Conservation (phyloP, 2,329 filamentous ascomycete species). For the Fusarium nodosum region DNA sequence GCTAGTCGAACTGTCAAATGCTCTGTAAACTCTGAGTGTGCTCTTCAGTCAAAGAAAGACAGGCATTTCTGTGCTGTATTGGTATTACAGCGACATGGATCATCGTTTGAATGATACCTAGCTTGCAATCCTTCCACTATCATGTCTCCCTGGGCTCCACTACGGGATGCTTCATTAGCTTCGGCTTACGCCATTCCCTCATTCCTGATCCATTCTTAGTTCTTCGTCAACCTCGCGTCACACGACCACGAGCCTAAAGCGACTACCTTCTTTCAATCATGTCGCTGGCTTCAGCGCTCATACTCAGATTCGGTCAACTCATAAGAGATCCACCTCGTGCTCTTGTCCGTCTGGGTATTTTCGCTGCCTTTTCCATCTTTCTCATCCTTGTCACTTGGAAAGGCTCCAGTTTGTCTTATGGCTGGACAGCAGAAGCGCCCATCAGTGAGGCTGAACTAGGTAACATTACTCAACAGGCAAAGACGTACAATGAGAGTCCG, state of each 20-base stretch:
- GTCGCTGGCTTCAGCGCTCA: slow-evolving; percentile 10
- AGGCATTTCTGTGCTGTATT: too few species aligned
- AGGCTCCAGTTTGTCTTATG: not conserved
- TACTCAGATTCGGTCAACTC: not conserved
- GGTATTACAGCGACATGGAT: too few species aligned
- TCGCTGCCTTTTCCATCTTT: slow-evolving; percentile 1
- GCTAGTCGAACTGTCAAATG: too few species aligned
- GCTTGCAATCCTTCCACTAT: too few species aligned
- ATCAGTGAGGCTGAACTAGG: not conserved
- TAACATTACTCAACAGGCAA: slow-evolving; percentile 18
- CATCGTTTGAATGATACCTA: too few species aligned
- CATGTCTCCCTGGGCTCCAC: too few species aligned
- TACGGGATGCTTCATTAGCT: too few species aligned
- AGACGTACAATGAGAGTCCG: slow-evolving; percentile 41
- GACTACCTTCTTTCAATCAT: not conserved
- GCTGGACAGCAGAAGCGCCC: not conserved
- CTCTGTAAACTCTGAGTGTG: too few species aligned
- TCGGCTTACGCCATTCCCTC: too few species aligned
- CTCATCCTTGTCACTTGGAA: slow-evolving; percentile 8
- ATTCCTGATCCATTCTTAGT: too few species aligned
- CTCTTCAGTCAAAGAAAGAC: too few species aligned
- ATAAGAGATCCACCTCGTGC: not conserved
- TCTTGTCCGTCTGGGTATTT: not conserved
- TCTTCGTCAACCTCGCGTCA: too few species aligned
- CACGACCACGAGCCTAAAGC: not conserved